These are phyloP conservation scores for Nephelium lappaceum DNA, from an alignment of 345 rosid species.

Conservation along the genomic window DNA sequence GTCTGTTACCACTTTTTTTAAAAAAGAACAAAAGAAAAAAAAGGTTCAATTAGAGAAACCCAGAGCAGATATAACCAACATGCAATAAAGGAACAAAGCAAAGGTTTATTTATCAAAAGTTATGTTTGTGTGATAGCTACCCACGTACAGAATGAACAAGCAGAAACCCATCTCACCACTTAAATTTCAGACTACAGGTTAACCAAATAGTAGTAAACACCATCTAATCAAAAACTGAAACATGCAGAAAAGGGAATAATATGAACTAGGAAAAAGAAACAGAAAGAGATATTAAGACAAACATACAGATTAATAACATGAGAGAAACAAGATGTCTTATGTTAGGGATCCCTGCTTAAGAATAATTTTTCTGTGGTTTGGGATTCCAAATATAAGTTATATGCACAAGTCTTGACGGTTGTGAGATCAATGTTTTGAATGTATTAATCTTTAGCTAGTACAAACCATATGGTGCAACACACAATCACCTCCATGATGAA, in stretches of 20 bases:
- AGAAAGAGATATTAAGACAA: too few species aligned
- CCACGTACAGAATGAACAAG: background rate
- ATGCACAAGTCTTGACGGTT: background rate
- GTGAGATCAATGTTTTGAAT: background rate
- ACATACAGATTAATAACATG: background rate
- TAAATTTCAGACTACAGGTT: too few species aligned
- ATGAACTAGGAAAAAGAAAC: too few species aligned
- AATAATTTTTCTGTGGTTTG: background rate
- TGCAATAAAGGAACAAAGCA: too few species aligned
- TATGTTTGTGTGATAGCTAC: background rate
- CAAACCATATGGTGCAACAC: background rate
- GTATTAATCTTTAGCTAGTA: background rate
- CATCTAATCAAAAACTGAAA: too few species aligned
- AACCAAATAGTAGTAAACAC: too few species aligned
- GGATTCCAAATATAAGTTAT: background rate
- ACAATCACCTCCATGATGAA: too few species aligned
- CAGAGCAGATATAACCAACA: too few species aligned
- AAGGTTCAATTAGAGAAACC: too few species aligned
- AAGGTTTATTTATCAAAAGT: background rate
- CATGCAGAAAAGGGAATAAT: too few species aligned
- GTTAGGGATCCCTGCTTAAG: background rate
- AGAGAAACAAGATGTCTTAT: background rate
- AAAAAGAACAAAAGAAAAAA: background rate
- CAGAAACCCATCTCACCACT: too few species aligned
- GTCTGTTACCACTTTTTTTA: too few species aligned